Conservation (phyloP, 306 rosid species). For the Comarum palustre region DNA sequence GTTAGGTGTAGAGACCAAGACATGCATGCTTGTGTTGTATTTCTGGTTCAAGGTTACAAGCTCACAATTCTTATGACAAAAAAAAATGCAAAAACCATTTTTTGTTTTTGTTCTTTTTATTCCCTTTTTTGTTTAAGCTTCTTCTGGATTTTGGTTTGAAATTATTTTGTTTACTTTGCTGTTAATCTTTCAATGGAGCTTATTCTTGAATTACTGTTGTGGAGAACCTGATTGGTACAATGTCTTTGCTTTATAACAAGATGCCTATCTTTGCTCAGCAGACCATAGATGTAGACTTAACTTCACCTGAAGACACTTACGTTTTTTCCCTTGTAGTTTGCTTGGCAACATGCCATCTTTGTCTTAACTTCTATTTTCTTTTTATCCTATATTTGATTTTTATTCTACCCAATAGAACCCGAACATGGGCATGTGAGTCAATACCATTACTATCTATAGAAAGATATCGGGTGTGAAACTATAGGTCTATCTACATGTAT, state of each 20-base stretch:
- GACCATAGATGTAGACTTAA: neutral
- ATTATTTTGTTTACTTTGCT: neutral
- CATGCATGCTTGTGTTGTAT: neutral
- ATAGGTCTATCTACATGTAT: no score
- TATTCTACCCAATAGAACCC: no score
- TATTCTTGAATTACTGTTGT: neutral
- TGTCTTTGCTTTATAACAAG: neutral
- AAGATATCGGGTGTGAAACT: no score
- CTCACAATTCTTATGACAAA: neutral
- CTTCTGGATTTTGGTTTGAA: neutral
- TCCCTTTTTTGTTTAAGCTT: neutral
- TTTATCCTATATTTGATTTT: no score
- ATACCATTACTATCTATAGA: no score
- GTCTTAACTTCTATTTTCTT: no score
- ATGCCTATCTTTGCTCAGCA: neutral
- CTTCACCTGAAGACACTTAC: neutral
- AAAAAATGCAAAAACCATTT: neutral
- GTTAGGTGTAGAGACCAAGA: neutral
- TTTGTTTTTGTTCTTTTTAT: neutral
- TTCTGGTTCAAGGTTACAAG: neutral
- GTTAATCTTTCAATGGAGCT: neutral
- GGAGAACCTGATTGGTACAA: neutral
- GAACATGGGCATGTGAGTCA: no score
- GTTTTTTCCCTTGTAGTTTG: neutral
- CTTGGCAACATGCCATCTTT: neutral